A percentile compares a stretch with the other conserved stretches of the same genome.
phyloP scores from a whole-genome alignment of 75 land plant genomes.

The Selaginella tamariscina region DNA sequence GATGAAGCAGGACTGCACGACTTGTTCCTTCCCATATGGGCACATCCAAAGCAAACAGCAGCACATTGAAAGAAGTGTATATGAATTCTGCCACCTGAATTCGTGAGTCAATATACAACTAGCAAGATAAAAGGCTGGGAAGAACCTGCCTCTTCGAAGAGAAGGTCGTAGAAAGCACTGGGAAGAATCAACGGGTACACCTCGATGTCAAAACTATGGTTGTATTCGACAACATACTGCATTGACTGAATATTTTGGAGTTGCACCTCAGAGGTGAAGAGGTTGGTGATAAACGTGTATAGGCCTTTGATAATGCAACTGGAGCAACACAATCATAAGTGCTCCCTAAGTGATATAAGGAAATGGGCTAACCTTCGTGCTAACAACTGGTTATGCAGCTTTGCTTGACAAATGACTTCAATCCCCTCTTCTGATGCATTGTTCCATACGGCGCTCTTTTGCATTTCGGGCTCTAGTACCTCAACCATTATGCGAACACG shows the following conservation, averaged over 20 bases:
- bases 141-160: constrained; percentile 16
- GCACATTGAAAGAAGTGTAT: constrained; percentile 11
- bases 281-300: constrained; percentile 15
- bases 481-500: constrained; percentile 24
- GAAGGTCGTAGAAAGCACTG: constrained; percentile 10
- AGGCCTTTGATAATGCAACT: constrained; percentile 18
- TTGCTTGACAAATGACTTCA: constrained; percentile 21
- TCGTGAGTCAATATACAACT: background rate
- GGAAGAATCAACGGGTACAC: constrained; percentile 20
- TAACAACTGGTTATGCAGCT: constrained; percentile 20
- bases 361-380: constrained; percentile 20
- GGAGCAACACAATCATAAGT: background rate
- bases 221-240: constrained; percentile 2
- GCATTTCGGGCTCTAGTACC: constrained; percentile 24
- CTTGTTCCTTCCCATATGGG: constrained; percentile 5
- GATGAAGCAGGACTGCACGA: constrained; percentile 13
- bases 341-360: too few relatives aligned
- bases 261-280: constrained; percentile 12
- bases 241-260: background rate
- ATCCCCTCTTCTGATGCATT: constrained; percentile 15
- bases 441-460: constrained; percentile 23
- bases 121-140: background rate
- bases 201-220: constrained; percentile 18
- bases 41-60: constrained; percentile 14
- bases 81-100: constrained; percentile 15